Percentiles rank a stretch among this genome's conserved stretches.
Conservation (phyloP, 257 asterid species). For the Solanum sitiens region DNA sequence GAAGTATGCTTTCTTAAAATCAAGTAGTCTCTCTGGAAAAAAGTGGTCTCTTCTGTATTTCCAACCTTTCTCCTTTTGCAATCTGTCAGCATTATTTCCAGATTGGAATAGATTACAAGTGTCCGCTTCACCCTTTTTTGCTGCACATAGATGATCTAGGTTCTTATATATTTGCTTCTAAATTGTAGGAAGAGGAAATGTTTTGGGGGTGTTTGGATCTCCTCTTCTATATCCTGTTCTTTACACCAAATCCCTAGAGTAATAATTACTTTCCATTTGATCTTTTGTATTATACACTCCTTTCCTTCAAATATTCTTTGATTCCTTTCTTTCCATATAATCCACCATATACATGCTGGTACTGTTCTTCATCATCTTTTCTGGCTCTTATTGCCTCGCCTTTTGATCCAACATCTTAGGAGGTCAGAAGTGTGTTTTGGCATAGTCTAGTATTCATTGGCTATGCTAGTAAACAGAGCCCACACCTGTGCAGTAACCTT, state of each 20-base stretch:
- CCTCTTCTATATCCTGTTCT: neutral
- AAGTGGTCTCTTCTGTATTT: neutral
- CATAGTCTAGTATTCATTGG: neutral
- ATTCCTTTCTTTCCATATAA: neutral
- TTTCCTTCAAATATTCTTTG: neutral
- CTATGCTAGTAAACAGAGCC: neutral
- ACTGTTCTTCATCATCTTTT: neutral
- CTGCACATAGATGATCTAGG: neutral
- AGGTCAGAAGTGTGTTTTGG: neutral
- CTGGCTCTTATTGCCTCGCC: neutral
- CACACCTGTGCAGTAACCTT: neutral
- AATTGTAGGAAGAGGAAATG: neutral
- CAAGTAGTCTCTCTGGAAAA: neutral
- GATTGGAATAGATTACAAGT: neutral
- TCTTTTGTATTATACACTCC: neutral
- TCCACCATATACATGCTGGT: neutral
- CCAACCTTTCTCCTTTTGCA: neutral
- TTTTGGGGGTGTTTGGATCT: neutral
- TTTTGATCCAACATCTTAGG: neutral
- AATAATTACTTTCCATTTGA: neutral
- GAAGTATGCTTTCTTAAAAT: neutral
- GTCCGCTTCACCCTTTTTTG: neutral
- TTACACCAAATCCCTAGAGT: neutral
- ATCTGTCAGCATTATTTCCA: neutral
- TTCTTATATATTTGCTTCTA: neutral